Conservation (phyloP, 106 monocot species). For the Acorus gramineus region DNA sequence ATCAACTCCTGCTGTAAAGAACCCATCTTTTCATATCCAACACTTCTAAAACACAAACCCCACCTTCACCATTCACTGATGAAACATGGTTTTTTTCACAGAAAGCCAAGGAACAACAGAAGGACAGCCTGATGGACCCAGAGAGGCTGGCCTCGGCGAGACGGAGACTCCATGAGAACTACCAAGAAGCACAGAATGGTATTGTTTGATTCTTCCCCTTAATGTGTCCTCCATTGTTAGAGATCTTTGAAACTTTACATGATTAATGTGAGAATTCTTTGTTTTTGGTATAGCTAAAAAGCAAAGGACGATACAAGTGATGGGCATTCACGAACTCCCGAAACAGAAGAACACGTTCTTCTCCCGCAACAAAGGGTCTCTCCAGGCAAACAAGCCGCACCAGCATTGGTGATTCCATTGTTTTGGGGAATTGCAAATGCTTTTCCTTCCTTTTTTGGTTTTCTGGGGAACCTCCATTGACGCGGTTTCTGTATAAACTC, state of each 20-base stretch:
- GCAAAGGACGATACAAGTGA: constrained; percentile 54
- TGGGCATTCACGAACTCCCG: constrained; percentile 54
- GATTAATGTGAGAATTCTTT: not conserved
- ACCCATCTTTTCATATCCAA: not conserved
- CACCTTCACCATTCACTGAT: not conserved
- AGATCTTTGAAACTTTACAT: not conserved
- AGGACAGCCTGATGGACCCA: constrained; percentile 27
- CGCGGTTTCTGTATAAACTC: too few relatives aligned
- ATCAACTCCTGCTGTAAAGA: too few relatives aligned
- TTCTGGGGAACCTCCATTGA: too few relatives aligned
- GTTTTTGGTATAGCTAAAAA: constrained; percentile 32
- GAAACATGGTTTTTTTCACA: not conserved
- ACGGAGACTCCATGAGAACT: constrained; percentile 55
- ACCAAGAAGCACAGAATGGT: constrained; percentile 63
- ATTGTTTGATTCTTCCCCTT: constrained; percentile 1
- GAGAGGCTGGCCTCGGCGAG: constrained; percentile 43
- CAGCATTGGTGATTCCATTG: too few relatives aligned
- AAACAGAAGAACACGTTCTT: constrained; percentile 31
- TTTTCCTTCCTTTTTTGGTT: too few relatives aligned
- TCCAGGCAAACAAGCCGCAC: constrained; percentile 2
- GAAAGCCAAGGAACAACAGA: constrained; percentile 24
- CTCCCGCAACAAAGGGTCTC: constrained; percentile 15
- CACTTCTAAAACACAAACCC: not conserved
- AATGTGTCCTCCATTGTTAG: not conserved
- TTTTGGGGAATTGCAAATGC: too few relatives aligned